Conservation (phyloP, 768 basidiomycete genomes). For the Boletus vermiculosoides region DNA sequence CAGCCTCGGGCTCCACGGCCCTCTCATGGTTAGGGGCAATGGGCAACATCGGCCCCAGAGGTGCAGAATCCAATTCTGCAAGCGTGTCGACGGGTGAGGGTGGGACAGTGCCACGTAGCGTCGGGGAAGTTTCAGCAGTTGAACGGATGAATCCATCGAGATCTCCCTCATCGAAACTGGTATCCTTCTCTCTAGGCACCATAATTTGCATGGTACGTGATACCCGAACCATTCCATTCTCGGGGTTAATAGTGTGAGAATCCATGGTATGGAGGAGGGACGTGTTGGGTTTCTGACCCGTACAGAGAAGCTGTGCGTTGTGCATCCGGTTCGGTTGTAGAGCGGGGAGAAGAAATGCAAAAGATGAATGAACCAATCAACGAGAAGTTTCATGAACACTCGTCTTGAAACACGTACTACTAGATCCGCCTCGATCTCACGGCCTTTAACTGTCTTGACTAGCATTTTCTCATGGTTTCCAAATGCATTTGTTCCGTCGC, state of each 20-base stretch:
- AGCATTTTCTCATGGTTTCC: slow-evolving; percentile 17
- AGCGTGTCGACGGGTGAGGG: slow-evolving; percentile 15
- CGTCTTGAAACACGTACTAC: slow-evolving; percentile 37
- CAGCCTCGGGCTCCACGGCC: background rate
- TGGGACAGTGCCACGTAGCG: slow-evolving; percentile 4
- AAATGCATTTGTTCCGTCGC: background rate
- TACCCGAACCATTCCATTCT: slow-evolving; percentile 44
- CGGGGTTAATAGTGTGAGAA: slow-evolving; percentile 38
- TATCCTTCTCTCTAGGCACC: background rate
- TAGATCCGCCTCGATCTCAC: slow-evolving; percentile 51
- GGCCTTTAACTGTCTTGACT: slow-evolving; percentile 49
- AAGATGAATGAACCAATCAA: background rate
- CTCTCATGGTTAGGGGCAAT: background rate
- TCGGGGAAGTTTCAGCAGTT: slow-evolving; percentile 1
- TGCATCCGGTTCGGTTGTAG: background rate
- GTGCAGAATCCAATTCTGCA: background rate
- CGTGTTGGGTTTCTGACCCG: slow-evolving; percentile 61
- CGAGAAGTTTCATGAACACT: background rate
- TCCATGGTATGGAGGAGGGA: slow-evolving; percentile 44
- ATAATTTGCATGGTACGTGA: slow-evolving; percentile 51
- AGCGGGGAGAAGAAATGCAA: background rate
- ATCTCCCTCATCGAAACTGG: background rate
- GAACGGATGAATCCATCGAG: background rate
- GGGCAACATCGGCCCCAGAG: background rate
- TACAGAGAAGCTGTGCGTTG: slow-evolving; percentile 49